Conservation (phyloP, 164 flowering plant genomes). For the Berberis vulgaris region DNA sequence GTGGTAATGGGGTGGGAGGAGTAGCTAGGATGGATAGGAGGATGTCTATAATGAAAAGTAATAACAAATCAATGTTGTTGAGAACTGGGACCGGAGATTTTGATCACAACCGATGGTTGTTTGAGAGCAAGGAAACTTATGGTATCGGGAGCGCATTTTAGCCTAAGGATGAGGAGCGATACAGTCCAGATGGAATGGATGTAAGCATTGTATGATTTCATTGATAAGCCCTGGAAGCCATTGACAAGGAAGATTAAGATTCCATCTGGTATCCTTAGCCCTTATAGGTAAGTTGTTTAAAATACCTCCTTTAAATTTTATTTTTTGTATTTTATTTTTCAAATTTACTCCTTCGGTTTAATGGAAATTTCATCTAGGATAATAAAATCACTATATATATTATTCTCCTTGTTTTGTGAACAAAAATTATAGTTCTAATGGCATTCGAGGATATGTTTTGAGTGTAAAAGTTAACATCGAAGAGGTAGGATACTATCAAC, state of each 20-base stretch:
- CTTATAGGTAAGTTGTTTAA: not conserved
- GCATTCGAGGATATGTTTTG: too few species aligned
- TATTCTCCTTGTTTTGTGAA: too few species aligned
- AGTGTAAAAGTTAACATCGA: too few species aligned
- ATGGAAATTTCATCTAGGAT: too few species aligned
- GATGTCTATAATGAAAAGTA: not conserved
- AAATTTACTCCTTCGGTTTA: too few species aligned
- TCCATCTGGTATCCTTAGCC: slow-evolving; percentile 4
- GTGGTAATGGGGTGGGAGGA: not conserved
- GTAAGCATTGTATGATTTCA: not conserved
- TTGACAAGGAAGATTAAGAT: not conserved
- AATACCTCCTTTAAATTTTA: not conserved
- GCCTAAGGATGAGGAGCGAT: not conserved
- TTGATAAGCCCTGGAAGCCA: slow-evolving; percentile 6
- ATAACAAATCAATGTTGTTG: slow-evolving; percentile 1
- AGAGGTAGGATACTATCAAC: too few species aligned
- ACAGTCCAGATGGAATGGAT: not conserved
- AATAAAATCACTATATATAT: too few species aligned
- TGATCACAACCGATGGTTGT: slow-evolving; percentile 6
- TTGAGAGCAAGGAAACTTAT: not conserved
- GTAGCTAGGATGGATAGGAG: not conserved
- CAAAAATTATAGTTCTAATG: too few species aligned
- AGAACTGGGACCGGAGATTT: slow-evolving; percentile 1
- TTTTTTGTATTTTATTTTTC: not conserved
- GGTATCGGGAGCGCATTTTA: slow-evolving; percentile 4